Evolutionary conservation across 2,329 filamentous ascomycete species (phyloP).

Genomic region (Pseudogymnoascus sp.): DNA sequence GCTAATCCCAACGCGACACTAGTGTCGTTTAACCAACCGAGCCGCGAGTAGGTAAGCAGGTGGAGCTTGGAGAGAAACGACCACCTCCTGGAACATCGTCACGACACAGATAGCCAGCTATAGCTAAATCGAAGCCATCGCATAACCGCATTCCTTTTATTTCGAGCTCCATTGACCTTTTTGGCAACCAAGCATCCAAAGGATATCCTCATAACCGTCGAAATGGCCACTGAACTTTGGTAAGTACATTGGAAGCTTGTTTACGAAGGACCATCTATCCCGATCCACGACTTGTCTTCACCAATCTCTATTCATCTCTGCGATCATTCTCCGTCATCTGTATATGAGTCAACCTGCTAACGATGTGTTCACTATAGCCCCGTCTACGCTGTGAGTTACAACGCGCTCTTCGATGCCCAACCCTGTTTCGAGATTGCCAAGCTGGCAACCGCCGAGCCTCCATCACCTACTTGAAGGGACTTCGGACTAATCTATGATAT

Average conservation of each 20-base stretch:
- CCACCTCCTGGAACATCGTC: conserved; percentile 5
- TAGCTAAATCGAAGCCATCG: conserved; percentile 11
- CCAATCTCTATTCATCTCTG: conserved; percentile 14
- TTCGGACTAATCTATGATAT: conserved; percentile 20
- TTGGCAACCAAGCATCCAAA: conserved; percentile 5
- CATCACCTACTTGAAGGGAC: conserved; percentile 12
- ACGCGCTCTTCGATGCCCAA: conserved; percentile 10
- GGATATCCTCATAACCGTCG: conserved; percentile 35
- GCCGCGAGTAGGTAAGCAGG: conserved; percentile 15
- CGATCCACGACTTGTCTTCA: neutral
- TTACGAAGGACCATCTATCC: neutral
- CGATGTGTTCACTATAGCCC: conserved; percentile 52
- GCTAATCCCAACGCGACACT: neutral
- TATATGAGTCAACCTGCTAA: conserved; percentile 36
- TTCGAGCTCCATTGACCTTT: conserved; percentile 10
- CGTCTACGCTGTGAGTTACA: conserved; percentile 90
- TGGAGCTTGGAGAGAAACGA: conserved; percentile 8
- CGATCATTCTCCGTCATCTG: neutral
- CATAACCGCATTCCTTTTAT: conserved; percentile 7
- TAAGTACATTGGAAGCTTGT: conserved; percentile 42
- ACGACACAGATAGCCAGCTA: conserved; percentile 14
- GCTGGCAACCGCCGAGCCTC: conserved; percentile 9
- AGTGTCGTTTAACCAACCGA: conserved; percentile 20
- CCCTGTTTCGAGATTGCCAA: neutral
- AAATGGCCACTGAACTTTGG: conserved; percentile 76